phyloP scores from a whole-genome alignment of 2,329 filamentous ascomycete species.

The Colletotrichum sp. region DNA sequence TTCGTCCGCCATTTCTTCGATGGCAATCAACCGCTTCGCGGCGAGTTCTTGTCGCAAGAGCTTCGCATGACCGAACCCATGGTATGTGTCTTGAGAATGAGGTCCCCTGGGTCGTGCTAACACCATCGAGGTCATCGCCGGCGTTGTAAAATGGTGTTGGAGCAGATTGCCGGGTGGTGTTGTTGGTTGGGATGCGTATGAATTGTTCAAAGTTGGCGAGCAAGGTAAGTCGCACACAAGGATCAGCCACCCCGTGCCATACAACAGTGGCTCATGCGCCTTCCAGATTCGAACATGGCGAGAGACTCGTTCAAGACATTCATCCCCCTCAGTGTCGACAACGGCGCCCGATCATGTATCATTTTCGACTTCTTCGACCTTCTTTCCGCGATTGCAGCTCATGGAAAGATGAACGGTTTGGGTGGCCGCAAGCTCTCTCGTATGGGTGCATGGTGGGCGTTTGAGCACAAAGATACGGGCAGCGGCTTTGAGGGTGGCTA shows the following conservation, averaged over 20 bases:
- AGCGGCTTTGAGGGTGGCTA: conserved; percentile 97
- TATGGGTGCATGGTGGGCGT: conserved; percentile 98
- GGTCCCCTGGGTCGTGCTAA: conserved; percentile 22
- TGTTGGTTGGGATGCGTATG: conserved; percentile 96
- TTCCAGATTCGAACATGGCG: conserved; percentile 84
- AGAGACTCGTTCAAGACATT: conserved; percentile 96
- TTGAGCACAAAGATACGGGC: conserved; percentile 85
- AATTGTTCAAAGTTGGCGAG: conserved; percentile 94
- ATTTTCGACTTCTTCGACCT: conserved; percentile 98
- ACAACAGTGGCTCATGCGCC: not conserved
- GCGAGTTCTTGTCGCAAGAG: conserved; percentile 80
- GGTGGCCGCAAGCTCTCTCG: conserved; percentile 92
- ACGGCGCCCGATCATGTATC: conserved; percentile 82
- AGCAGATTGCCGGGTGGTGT: conserved; percentile 88
- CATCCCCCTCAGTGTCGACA: conserved; percentile 91
- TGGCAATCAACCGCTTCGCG: conserved; percentile 65
- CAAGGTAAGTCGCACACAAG: conserved; percentile 64
- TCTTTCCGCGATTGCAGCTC: conserved; percentile 86
- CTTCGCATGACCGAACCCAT: conserved; percentile 92
- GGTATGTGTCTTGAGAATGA: conserved; percentile 58
- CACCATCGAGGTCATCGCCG: conserved; percentile 77
- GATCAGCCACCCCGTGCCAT: not conserved
- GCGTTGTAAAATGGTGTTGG: conserved; percentile 99
- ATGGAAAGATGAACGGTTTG: conserved; percentile 91
- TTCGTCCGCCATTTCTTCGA: conserved; percentile 95